Percentiles rank a stretch among this genome's conserved stretches.
phyloP scores from a whole-genome alignment of 1,139 yeast species.

The Geotrichum cucujoidarum region DNA sequence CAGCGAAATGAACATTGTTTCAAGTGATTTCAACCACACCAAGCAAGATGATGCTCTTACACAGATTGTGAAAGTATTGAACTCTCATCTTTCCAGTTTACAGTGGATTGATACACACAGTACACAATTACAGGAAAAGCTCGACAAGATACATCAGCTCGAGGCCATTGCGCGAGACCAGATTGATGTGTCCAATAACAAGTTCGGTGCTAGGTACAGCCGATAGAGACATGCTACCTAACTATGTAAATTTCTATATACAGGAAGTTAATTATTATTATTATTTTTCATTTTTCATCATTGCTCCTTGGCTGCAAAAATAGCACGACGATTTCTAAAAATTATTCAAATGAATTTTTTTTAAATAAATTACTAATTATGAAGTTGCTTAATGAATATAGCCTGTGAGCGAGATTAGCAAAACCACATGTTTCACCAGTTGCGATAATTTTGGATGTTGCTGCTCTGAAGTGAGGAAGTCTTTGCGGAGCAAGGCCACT shows the following conservation, averaged over 20 bases:
- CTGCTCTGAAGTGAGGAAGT: slow-evolving; percentile 35
- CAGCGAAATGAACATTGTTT: slow-evolving; percentile 79
- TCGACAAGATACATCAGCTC: slow-evolving; percentile 39
- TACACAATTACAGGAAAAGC: slow-evolving; percentile 58
- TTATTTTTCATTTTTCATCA: neutral
- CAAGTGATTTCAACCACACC: slow-evolving; percentile 71
- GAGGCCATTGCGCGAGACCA: slow-evolving; percentile 27
- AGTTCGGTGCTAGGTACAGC: slow-evolving; percentile 10
- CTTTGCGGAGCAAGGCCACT: slow-evolving; percentile 67
- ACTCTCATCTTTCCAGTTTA: slow-evolving; percentile 83
- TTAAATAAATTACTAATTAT: slow-evolving; percentile 1
- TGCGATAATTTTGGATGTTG: slow-evolving; percentile 15
- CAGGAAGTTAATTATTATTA: too few relatives aligned
- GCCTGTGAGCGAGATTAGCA: slow-evolving; percentile 52
- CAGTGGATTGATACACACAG: slow-evolving; percentile 81
- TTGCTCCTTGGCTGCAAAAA: neutral
- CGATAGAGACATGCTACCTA: too few relatives aligned
- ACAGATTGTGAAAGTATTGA: slow-evolving; percentile 69
- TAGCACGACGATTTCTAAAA: neutral
- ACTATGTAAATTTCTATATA: too few relatives aligned
- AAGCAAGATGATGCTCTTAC: slow-evolving; percentile 48
- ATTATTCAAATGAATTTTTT: neutral
- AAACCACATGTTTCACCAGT: slow-evolving; percentile 52
- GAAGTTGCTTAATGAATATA: slow-evolving; percentile 17
- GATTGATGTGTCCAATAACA: slow-evolving; percentile 19